A percentile compares a stretch with the other conserved stretches of the same genome.
Conservation (phyloP, 192 early-diverging fungal genomes). For the Spizellomyces sp. region DNA sequence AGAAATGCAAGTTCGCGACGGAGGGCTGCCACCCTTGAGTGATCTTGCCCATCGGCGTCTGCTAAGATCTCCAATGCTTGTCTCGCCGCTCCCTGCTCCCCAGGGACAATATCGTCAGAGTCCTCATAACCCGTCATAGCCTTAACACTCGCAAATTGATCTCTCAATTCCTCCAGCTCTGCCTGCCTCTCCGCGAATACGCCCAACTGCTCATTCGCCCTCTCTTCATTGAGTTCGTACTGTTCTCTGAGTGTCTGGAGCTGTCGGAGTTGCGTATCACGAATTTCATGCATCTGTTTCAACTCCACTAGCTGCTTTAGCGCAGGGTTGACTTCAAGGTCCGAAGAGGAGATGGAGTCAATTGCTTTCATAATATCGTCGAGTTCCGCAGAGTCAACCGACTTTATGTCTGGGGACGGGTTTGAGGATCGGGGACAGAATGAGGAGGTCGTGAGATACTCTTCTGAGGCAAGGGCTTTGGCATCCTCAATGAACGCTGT, state of each 20-base stretch:
- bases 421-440: background rate
- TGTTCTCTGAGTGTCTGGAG: background rate
- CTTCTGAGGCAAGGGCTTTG: background rate
- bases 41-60: too few relatives aligned
- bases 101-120: background rate
- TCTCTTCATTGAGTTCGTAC: background rate
- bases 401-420: background rate
- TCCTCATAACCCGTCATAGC: conserved; percentile 2
- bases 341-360: background rate
- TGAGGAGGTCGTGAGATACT: background rate
- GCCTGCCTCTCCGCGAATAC: background rate
- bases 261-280: background rate
- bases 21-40: too few relatives aligned
- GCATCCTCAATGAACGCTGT: background rate
- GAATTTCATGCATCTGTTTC: background rate
- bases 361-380: background rate
- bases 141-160: background rate
- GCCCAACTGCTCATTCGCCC: background rate
- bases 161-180: conserved; percentile 1
- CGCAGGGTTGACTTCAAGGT: background rate
- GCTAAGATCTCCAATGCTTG: background rate
- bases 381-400: too few relatives aligned
- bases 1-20: too few relatives aligned
- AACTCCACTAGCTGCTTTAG: background rate
- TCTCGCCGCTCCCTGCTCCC: background rate